Base-by-base conservation (phyloP, 2,329 filamentous ascomycete species). In the Xylariaceae sp. region DNA sequence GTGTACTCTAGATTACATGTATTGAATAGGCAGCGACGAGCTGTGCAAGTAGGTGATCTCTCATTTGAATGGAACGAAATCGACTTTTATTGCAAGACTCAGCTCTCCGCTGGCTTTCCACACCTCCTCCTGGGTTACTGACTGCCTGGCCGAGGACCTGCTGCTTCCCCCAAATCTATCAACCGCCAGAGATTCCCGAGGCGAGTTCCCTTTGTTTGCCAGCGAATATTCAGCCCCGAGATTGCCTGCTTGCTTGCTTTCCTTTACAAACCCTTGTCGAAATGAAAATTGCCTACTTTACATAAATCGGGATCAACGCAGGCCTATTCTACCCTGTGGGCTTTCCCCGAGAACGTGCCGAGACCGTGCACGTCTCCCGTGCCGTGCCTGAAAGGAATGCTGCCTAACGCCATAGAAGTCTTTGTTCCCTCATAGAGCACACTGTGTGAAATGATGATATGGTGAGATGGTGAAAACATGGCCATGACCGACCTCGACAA, bases 21-120 rank as follows among this genome's bases (percentile, higher is more conserved):
- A 5, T 27, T 7, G 22, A 7, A 27, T 4, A 27, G 22, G 7
- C 22, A 27, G 22, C 22, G 7, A 7, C 22, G 4, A 27, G 22
- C 22, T 27, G 7, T 27, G 22, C 22, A 27, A 27, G 7, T 27
- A 27, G 22, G 22, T 27, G 7, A 27, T 27, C 22, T 27, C 22
- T 27, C 22, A 27, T 27, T 27, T 7, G 7, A 27, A 27, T 7
- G 22, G 22, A 27, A 27, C 22, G 22, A 27, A 54, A 58, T 54
- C 48, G 45, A 58, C 53, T 61, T 62, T 54, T 58, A 62, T 60
- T 62, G 59, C 56, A 57, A 62, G 58, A 54, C 46, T 52, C 48
- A 47, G 27, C 45, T 43, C 53, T 27, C 22, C 7, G 22, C 22
- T 27, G 22, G 49, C 54, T 56, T 53, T 49, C 51, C 50, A 42